A percentile compares a stretch with the other conserved stretches of the same genome.
Evolutionary conservation across 202 grass and related monocot genomes (phyloP).

Genomic region (Panicum hallii): DNA sequence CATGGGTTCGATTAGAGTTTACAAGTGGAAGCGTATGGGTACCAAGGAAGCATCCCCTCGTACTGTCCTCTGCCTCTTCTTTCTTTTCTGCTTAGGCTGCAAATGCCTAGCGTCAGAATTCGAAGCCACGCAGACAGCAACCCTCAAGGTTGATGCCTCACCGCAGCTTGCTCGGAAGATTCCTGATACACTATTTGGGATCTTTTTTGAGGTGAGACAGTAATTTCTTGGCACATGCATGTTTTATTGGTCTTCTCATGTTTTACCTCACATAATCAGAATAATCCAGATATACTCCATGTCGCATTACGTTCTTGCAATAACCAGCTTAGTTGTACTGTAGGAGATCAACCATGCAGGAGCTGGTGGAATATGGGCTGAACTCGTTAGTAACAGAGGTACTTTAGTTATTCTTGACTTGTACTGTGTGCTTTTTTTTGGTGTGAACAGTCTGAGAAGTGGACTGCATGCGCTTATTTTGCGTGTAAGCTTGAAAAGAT

Average conservation of each 20-base stretch:
- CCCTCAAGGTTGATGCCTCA: slow-evolving; percentile 63
- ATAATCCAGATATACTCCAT: background rate
- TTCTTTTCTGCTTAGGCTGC: slow-evolving; percentile 49
- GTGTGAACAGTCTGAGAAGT: background rate
- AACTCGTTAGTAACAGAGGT: slow-evolving; percentile 87
- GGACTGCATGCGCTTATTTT: no score
- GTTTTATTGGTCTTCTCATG: slow-evolving; percentile 4
- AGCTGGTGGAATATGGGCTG: slow-evolving; percentile 85
- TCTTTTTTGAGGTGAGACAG: slow-evolving; percentile 88
- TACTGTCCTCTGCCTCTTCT: slow-evolving; percentile 38
- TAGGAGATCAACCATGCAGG: slow-evolving; percentile 88
- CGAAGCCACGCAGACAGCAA: slow-evolving; percentile 50
- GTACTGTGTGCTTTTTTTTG: background rate
- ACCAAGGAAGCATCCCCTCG: background rate
- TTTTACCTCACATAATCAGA: background rate
- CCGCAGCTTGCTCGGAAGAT: slow-evolving; percentile 63
- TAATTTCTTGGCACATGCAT: no score
- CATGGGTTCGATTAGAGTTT: slow-evolving; percentile 7
- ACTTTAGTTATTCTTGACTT: slow-evolving; percentile 15
- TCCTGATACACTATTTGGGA: slow-evolving; percentile 85
- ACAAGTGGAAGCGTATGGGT: slow-evolving; percentile 52
- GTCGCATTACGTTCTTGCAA: no score
- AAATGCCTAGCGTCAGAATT: slow-evolving; percentile 56
- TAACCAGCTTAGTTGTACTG: background rate
- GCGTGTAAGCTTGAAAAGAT: no score